Conservation (phyloP, 2,329 filamentous ascomycete species). For the Nemania bipapillata region DNA sequence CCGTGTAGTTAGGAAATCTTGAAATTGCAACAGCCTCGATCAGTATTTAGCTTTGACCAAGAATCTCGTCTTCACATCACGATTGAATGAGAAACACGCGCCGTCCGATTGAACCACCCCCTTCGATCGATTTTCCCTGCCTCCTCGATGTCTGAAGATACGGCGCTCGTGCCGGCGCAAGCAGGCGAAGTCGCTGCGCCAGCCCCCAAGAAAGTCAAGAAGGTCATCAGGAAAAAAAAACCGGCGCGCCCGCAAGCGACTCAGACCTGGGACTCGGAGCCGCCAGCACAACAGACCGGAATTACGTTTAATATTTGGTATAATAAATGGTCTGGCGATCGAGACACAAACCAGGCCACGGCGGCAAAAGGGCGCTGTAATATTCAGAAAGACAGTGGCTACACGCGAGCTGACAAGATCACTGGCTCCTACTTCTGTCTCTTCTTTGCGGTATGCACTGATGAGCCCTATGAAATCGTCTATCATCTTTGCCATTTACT, state of each 20-base stretch:
- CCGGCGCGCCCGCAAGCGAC: slow-evolving; percentile 90
- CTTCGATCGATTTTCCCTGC: slow-evolving; percentile 7
- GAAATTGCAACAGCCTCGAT: not conserved
- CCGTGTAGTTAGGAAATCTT: not conserved
- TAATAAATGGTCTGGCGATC: slow-evolving; percentile 97
- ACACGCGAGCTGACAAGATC: slow-evolving; percentile 79
- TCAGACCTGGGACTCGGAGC: slow-evolving; percentile 81
- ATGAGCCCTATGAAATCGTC: not conserved
- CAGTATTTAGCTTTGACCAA: slow-evolving; percentile 31
- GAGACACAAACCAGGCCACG: slow-evolving; percentile 85
- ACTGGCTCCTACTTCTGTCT: slow-evolving; percentile 90
- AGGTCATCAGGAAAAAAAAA: slow-evolving; percentile 86
- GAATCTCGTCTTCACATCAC: slow-evolving; percentile 10
- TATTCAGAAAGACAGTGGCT: slow-evolving; percentile 80
- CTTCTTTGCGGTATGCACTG: slow-evolving; percentile 71
- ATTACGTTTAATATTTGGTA: slow-evolving; percentile 98
- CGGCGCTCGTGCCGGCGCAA: slow-evolving; percentile 45
- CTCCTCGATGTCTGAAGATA: slow-evolving; percentile 49
- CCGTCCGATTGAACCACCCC: slow-evolving; percentile 1
- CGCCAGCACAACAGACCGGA: slow-evolving; percentile 90
- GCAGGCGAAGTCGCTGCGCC: slow-evolving; percentile 60
- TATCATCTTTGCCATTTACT: not conserved
- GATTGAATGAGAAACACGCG: slow-evolving; percentile 2
- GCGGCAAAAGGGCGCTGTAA: slow-evolving; percentile 88
- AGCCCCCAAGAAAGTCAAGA: slow-evolving; percentile 77